phyloP scores from a whole-genome alignment of 371 early-diverging fungal genomes.

The Mortierella sp. region DNA sequence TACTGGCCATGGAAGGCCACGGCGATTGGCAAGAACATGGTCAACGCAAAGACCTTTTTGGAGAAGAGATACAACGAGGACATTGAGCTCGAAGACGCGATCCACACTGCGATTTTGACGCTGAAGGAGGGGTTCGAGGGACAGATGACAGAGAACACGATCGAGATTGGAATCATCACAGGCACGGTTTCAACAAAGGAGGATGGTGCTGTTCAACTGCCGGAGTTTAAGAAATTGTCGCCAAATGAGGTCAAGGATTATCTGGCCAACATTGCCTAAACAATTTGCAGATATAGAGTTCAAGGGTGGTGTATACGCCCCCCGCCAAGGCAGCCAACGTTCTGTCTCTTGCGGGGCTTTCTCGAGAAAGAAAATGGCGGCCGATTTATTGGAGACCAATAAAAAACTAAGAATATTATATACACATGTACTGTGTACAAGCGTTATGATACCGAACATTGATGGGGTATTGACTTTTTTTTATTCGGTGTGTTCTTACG shows the following conservation, averaged over 20 bases:
- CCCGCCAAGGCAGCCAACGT: too few species aligned
- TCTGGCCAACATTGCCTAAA: conserved; percentile 90
- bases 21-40: conserved; percentile 99
- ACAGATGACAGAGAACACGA: conserved; percentile 90
- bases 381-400: too few species aligned
- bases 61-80: conserved; percentile 96
- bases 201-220: conserved; percentile 65
- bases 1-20: conserved; percentile 99
- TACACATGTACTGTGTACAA: too few species aligned
- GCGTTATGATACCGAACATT: too few species aligned
- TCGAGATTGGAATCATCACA: conserved; percentile 96
- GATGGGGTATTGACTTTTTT: too few species aligned
- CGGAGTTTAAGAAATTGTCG: conserved; percentile 81
- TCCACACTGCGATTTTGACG: conserved; percentile 97
- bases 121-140: conserved; percentile 99
- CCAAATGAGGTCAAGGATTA: conserved; percentile 93
- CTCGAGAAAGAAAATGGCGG: conserved; percentile 1
- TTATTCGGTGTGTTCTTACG: too few species aligned
- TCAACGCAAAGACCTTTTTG: conserved; percentile 97
- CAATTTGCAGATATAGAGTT: too few species aligned
- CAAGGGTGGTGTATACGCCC: too few species aligned
- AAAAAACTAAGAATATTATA: too few species aligned
- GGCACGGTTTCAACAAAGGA: conserved; percentile 62
- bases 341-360: neutral
- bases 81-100: conserved; percentile 98